Base-by-base conservation (phyloP, 2,329 filamentous ascomycete species). In the Aspergillus versicolor region DNA sequence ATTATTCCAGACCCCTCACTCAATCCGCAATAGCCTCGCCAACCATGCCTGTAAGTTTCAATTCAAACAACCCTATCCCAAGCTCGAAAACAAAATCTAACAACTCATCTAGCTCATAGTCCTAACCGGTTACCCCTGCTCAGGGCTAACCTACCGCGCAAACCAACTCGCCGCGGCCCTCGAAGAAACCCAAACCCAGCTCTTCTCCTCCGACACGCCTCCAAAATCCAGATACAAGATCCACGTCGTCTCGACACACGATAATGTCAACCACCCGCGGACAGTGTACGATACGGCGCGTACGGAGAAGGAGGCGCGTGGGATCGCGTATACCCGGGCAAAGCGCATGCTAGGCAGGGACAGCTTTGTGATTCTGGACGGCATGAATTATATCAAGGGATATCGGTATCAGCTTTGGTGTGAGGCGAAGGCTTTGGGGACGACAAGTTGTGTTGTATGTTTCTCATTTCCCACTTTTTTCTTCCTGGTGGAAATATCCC, bases 371-470 rank as follows among this genome's bases (percentile, higher is more conserved):
- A 82, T 88, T 50, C 80, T 85, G 2, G 85, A 88, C 70, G 82
- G 82, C 32, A 78, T 86, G 75, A 87, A 88, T 69, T 88, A 88
- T 70, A 88, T 88, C 74, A 88, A 88, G 70, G 85, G 85, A 19
- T 87, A 84, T 71, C 78, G 85, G 40, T 88, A 88, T 66, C 85
- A 88, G 73, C 71, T 88, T 43, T 87, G 85, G 77, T 88, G 85
- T 67, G 85, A 88, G 69, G 83, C 84, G 27, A 88, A 88, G 70
- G 84, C 84, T 3, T 74, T 83, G 13, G 81, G 81, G 55, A 87
- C 84, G 6, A 80, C 83, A 3, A 85, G 79, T 67, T 87, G 85
- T 65, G 84, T 87, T 62, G 82, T 88, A 70, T 71, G 79, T 72
- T 51, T 37, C 9, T 12, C 19, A 12, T 13, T 34, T 42, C 37